Evolutionary conservation across 768 basidiomycete species (phyloP).

Genomic region (Galerina marginata): DNA sequence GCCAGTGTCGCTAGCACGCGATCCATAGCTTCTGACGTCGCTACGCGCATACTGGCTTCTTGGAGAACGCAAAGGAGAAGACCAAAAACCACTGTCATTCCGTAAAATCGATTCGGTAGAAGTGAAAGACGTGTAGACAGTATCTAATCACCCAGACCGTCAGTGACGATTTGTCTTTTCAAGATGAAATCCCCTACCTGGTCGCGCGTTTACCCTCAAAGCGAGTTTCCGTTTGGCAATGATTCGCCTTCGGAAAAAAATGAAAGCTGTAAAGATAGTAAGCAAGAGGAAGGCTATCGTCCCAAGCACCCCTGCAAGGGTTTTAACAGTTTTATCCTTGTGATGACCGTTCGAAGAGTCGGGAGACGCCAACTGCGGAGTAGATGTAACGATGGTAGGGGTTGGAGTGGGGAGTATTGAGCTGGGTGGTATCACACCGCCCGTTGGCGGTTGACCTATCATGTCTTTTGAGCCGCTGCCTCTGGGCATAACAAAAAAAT

Average conservation of each 20-base stretch:
- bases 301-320: constrained; percentile 34
- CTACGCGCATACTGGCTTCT: constrained; percentile 28
- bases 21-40: constrained; percentile 25
- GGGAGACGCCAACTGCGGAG: neutral
- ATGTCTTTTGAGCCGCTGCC: constrained; percentile 15
- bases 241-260: constrained; percentile 10
- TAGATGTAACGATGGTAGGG: neutral
- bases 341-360: neutral
- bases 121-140: constrained; percentile 41
- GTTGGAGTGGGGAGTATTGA: neutral
- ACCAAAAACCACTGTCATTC: constrained; percentile 33
- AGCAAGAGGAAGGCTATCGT: constrained; percentile 25
- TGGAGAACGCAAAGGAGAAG: constrained; percentile 23
- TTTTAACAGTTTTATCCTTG: constrained; percentile 23
- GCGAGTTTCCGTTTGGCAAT: constrained; percentile 3
- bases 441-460: constrained; percentile 9
- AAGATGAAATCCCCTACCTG: constrained; percentile 22
- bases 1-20: constrained; percentile 13
- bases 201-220: constrained; percentile 16
- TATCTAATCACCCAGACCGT: constrained; percentile 23
- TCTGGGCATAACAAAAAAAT: constrained; percentile 42
- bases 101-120: constrained; percentile 41
- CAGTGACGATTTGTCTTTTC: neutral
- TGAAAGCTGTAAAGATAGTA: constrained; percentile 16
- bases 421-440: neutral